phyloP scores from a whole-genome alignment of 2,329 filamentous ascomycete species.

The Fusarium equiseti region DNA sequence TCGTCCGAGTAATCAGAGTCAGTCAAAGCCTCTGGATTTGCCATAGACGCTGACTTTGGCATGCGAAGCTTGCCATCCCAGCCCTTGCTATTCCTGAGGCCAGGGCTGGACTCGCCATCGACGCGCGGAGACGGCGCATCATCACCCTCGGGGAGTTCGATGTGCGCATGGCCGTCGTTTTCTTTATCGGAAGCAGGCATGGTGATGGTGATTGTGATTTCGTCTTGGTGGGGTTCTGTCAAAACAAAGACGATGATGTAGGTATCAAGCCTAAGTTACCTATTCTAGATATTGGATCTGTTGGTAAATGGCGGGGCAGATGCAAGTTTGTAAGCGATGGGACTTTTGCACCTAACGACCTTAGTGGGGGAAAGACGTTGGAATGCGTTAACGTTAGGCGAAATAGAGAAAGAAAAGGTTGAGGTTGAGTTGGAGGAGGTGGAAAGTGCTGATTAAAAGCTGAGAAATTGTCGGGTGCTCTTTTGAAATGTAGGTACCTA shows the following conservation, averaged over 20 bases:
- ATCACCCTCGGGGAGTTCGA: constrained; percentile 63
- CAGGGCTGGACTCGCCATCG: constrained; percentile 60
- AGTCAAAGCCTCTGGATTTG: constrained; percentile 84
- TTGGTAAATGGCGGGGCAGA: constrained; percentile 33
- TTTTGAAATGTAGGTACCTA: neutral
- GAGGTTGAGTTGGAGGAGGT: neutral
- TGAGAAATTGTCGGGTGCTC: constrained; percentile 15
- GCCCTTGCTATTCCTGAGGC: constrained; percentile 72
- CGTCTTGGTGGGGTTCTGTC: constrained; percentile 5
- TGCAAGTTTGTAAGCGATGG: constrained; percentile 24
- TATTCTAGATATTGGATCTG: neutral
- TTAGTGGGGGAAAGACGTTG: neutral
- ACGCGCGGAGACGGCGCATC: constrained; percentile 55
- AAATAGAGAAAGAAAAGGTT: neutral
- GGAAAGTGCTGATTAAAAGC: constrained; percentile 21
- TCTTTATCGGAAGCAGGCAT: constrained; percentile 58
- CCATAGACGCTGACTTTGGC: constrained; percentile 70
- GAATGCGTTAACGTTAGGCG: neutral
- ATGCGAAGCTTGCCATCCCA: constrained; percentile 89
- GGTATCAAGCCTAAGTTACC: neutral
- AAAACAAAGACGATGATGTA: constrained; percentile 29
- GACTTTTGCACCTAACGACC: constrained; percentile 7
- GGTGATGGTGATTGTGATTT: constrained; percentile 51
- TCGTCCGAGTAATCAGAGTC: constrained; percentile 87
- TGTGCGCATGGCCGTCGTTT: constrained; percentile 57